Evolutionary conservation across 352 stramenopile genomes (phyloP), one percentile per base, ranked within the genome.

Genomic region (Ophiocytium majus): DNA sequence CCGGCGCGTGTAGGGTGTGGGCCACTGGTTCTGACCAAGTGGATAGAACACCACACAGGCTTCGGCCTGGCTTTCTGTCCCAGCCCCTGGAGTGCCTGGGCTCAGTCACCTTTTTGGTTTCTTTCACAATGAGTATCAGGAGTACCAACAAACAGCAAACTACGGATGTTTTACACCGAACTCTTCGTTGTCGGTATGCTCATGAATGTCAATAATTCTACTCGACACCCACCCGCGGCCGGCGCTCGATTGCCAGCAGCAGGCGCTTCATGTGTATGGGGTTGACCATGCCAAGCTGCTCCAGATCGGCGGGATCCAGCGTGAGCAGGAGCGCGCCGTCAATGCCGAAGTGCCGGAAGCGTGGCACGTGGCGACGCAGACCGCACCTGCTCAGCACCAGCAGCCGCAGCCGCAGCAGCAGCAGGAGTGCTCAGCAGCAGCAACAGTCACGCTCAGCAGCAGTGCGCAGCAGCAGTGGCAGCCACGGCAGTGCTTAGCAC

Each of bases 271-370:
- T 85, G 71, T 87, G 82, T 66, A 90, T 76, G 14, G 71, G 57
- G 50, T 90, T 79, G 33, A 57, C 71, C 14, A 90, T 36, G 9
- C 88, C 88, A 1, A 91, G 78, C 33, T 86, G 79, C 37, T 82
- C 64, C 28, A 89, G 89, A 37, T 91, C 88, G 34, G 88, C 71
- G 63, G 83, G 86, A 33, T 91, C 88, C 36, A 91, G 89, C 36
- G 88, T 88, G 63, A 91, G 84, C 17, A 91, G 63, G 32, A 91
- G 84, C 43, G 83, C 83, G 19, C 88, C 88, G 76, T 91, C 88
- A 5, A 91, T 63, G 50, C 85, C 82, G 85, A 86, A 90, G n/a
- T 84, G 79, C n/a, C 63, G 79, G 19, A 90, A 50, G 14, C 31
- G 19, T 0, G 76, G 75, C 10, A 76, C 84, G 76, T 89, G 85